Evolutionary conservation across 2,329 filamentous ascomycete species (phyloP).

Genomic region (Fusarium fujikuroi): DNA sequence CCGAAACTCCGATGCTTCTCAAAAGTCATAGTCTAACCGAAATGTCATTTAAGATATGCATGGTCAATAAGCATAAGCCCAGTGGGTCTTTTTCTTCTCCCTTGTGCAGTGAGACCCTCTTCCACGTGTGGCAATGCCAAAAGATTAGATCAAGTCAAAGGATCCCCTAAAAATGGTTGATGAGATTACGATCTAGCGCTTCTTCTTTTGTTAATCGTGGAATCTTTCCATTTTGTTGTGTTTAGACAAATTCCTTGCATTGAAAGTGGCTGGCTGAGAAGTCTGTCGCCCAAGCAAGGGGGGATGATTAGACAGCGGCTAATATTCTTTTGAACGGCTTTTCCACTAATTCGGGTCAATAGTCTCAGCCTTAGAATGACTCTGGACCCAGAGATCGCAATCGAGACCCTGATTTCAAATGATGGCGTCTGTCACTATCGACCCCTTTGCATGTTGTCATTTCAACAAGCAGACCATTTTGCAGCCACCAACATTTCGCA

Average conservation of each 20-base stretch:
- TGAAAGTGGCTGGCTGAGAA: background rate
- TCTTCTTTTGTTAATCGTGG: rapidly evolving
- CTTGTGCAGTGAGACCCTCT: background rate
- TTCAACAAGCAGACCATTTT: background rate
- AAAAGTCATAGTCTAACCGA: background rate
- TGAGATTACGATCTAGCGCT: background rate
- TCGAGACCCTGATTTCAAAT: background rate
- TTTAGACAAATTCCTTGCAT: background rate
- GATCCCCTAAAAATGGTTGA: rapidly evolving
- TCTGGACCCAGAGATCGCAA: background rate
- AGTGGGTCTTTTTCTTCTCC: background rate
- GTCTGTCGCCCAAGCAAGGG: background rate
- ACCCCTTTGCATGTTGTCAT: background rate
- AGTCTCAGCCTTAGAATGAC: background rate
- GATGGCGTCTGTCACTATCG: background rate
- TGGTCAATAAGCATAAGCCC: background rate
- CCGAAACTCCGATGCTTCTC: background rate
- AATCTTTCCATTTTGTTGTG: background rate
- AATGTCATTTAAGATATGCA: background rate
- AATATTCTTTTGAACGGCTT: background rate
- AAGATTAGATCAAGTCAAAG: rapidly evolving
- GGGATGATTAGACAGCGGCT: background rate
- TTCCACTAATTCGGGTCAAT: background rate
- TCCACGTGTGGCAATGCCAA: background rate
- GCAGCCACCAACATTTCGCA: background rate